Base-by-base conservation (phyloP, 345 rosid species). In the Passiflora organensis region DNA sequence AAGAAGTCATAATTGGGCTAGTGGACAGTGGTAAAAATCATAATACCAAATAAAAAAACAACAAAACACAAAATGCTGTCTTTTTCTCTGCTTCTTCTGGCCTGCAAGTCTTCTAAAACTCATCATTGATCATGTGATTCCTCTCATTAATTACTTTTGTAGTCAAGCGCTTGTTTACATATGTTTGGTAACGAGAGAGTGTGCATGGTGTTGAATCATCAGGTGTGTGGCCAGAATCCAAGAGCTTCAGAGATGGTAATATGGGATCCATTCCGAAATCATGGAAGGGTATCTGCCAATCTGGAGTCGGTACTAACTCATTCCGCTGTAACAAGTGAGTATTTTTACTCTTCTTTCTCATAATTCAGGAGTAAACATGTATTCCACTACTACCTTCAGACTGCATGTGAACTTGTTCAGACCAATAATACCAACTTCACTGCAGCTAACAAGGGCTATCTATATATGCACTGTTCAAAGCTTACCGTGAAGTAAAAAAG, bases 141-240 rank as follows among this genome's bases (percentile, higher is more conserved):
- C 13, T 10, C 28, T 59, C 47, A 20, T 57, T 51, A 21, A 41
- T 41, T 13, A 32, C 37, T 69, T 36, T 60, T 41, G 72, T 52
- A 60, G 12, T 46, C 43, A 62, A 58, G 45, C 37, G 13, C n/a
- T 0, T 6, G 13, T 41, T 4, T 41, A 41, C n/a, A 13, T 32
- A 32, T 36, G 25, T n/a, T n/a, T n/a, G n/a, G n/a, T n/a, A n/a
- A n/a, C n/a, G n/a, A n/a, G n/a, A n/a, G n/a, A n/a, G n/a, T 12
- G 13, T 2, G 20, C 17, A 13, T 56, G 36, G 17, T 46, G 43
- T 39, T 20, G 41, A 22, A 45, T 45, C 2, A 43, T 43, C 60
- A 91, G 97, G 97, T 45, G 79, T 85, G 72, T 91, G 97, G 97
- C 97, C 96, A 69, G 97, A 91, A 64, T 87, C 94, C 48, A 47